Base-by-base conservation (phyloP, 331 rosid genomes). In the Dryas integrifolia region DNA sequence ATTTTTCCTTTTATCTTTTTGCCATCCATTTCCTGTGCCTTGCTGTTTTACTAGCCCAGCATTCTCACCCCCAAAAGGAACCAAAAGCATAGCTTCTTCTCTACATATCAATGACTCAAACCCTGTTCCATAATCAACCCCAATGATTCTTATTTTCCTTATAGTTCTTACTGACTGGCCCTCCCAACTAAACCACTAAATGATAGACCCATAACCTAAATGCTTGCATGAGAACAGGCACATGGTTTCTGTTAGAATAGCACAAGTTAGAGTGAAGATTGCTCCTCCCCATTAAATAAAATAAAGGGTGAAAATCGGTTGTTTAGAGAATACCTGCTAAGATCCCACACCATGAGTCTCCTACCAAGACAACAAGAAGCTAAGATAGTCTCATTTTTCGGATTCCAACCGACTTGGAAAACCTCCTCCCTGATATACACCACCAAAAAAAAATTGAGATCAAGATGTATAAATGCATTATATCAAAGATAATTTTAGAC, bases 301-400 rank as follows among this genome's bases (percentile, higher is more conserved):
- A 56, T 6, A 5, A 61, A 67, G 13, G 60, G 58, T 8, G 67
- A 43, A 26, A 80, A 67, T 5, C 15, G 64, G 65, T 82, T 70
- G 41, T 46, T 52, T 24, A 72, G 70, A 69, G 41, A 64, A 74
- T 87, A 95, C 99, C 99, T 95, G 93, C 99, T 95, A 62, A 87
- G 96, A 85, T 95, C 97, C 99, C 98, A 95, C 81, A 95, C 98
- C 98, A 89, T 90, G 65, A 95, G 98, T 71, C 99, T 92, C 88
- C 98, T 80, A 45, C 98, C 99, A 67, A 90, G 89, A 80, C 97
- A 95, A 81, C 97, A 92, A 77, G 98, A 92, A 67, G 99, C 98
- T 82, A 92, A 85, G 78, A 95, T 88, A 7, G 92, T 92, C 85
- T 92, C 97, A 70, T 95, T 88, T 79, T 95, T 90, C 5, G 99